phyloP scores from a whole-genome alignment of 257 asterid genomes.

The Coffea eugenioides region DNA sequence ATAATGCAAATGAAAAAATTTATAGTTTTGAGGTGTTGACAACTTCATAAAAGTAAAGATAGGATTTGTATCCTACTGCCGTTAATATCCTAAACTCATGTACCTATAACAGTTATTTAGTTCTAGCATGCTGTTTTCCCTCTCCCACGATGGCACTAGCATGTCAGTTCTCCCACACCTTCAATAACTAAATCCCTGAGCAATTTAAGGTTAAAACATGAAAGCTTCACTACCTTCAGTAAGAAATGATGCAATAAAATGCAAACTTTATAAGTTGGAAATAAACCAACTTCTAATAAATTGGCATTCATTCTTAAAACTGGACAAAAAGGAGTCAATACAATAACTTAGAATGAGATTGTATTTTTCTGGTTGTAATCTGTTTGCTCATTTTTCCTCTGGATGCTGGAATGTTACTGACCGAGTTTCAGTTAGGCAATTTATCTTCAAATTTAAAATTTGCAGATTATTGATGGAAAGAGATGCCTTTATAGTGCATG shows the following conservation, averaged over 20 bases:
- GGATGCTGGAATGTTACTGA: too few relatives aligned
- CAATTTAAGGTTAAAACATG: neutral
- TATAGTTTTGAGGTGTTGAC: neutral
- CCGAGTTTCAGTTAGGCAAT: too few relatives aligned
- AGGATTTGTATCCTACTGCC: neutral
- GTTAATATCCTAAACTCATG: neutral
- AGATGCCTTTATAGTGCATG: too few relatives aligned
- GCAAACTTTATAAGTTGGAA: neutral
- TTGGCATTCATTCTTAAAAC: too few relatives aligned
- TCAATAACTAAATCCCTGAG: neutral
- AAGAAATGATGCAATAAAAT: neutral
- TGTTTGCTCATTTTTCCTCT: too few relatives aligned
- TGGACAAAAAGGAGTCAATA: too few relatives aligned
- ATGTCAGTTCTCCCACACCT: neutral
- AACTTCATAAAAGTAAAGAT: neutral
- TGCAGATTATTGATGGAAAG: too few relatives aligned
- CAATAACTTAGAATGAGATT: too few relatives aligned
- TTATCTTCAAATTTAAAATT: too few relatives aligned
- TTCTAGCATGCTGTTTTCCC: neutral
- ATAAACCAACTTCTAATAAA: too few relatives aligned
- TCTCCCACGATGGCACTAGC: neutral
- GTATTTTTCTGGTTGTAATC: too few relatives aligned
- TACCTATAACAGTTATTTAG: neutral
- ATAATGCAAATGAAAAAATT: neutral
- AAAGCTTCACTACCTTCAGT: neutral